These are phyloP conservation scores for Rhodofomes roseus DNA, from an alignment of 1,284 basidiomycete genomes.

Conservation along the genomic window DNA sequence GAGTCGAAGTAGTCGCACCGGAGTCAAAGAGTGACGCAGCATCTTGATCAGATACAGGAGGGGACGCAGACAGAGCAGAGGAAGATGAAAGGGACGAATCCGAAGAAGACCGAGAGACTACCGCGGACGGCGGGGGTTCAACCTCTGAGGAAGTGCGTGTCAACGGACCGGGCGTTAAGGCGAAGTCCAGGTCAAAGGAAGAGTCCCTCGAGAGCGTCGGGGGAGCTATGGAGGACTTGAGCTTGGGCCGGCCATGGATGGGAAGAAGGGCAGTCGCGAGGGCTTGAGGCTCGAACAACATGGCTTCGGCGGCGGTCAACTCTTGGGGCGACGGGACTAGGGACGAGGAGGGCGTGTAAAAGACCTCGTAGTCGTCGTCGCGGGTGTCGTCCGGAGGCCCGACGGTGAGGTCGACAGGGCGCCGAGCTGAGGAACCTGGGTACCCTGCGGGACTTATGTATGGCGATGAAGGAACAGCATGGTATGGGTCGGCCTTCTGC, in stretches of 20 bases:
- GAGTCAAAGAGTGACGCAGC: conserved; percentile 25
- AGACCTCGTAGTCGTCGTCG: conserved; percentile 42
- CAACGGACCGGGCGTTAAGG: conserved; percentile 13
- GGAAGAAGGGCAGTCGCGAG: conserved; percentile 24
- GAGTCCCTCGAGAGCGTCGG: conserved; percentile 10
- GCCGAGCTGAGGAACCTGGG: conserved; percentile 10
- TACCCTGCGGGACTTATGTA: conserved; percentile 13
- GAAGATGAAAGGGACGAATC: conserved; percentile 29
- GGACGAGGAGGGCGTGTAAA: conserved; percentile 43
- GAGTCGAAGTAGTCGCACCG: conserved; percentile 22
- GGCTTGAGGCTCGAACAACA: conserved; percentile 32
- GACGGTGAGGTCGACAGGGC: conserved; percentile 10
- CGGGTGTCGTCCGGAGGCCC: conserved; percentile 22
- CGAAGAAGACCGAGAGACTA: conserved; percentile 21
- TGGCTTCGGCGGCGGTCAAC: conserved; percentile 26
- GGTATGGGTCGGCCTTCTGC: conserved; percentile 11
- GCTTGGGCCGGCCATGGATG: conserved; percentile 7
- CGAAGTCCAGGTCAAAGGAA: conserved; percentile 6
- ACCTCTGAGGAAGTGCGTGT: conserved; percentile 6
- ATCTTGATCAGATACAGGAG: conserved; percentile 32
- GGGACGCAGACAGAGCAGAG: conserved; percentile 34
- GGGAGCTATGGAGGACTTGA: conserved; percentile 11
- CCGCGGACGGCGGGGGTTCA: not conserved
- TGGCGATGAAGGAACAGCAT: conserved; percentile 9
- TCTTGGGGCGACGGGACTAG: conserved; percentile 44